These are phyloP conservation scores for Rosa lucieae DNA, from an alignment of 306 rosid genomes.

Conservation along the genomic window DNA sequence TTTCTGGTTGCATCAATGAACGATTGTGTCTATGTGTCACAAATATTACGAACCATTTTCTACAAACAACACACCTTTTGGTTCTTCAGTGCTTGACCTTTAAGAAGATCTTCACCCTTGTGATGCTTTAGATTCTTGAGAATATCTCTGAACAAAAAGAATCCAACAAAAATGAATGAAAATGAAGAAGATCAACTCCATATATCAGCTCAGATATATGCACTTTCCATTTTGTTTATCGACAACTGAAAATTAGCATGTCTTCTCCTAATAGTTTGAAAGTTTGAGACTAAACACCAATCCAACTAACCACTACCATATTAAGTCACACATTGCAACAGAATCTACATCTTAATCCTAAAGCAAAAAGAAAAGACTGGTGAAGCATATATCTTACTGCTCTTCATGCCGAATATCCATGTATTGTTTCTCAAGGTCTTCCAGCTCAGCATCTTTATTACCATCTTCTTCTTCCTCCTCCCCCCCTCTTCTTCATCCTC, in stretches of 20 bases:
- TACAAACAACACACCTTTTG: conserved; percentile 60
- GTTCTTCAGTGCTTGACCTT: conserved; percentile 84
- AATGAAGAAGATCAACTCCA: background rate
- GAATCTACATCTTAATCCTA: background rate
- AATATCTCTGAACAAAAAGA: conserved; percentile 45
- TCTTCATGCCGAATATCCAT: conserved; percentile 65
- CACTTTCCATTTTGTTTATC: background rate
- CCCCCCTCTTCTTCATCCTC: conserved; percentile 32
- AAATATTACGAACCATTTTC: background rate
- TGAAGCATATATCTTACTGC: conserved; percentile 48
- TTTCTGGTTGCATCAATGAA: background rate
- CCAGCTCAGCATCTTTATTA: conserved; percentile 62
- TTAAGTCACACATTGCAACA: background rate
- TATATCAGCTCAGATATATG: background rate
- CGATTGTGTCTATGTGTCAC: background rate
- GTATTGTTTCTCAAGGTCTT: conserved; percentile 75
- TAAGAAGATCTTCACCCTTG: conserved; percentile 79
- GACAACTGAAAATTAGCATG: background rate
- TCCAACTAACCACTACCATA: background rate
- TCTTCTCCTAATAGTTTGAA: background rate
- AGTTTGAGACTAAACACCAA: background rate
- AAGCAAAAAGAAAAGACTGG: background rate
- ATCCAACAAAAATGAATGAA: background rate
- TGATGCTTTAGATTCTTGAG: conserved; percentile 74
- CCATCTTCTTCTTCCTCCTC: conserved; percentile 30